Conservation (phyloP, 2,329 filamentous ascomycete genomes). For the Orbilia javanica region DNA sequence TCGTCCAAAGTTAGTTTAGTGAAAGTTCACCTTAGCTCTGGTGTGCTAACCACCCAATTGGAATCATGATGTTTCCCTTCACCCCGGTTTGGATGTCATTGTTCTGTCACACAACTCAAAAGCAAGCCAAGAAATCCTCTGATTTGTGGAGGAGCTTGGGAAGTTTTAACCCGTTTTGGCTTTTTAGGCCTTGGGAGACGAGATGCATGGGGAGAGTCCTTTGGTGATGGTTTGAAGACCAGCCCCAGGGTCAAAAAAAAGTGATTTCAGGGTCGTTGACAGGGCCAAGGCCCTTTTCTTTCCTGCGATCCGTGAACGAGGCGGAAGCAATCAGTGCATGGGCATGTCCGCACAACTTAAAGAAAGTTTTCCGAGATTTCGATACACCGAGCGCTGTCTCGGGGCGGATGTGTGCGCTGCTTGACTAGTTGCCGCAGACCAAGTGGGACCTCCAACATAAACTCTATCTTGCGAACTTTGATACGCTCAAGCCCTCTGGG, state of each 20-base stretch:
- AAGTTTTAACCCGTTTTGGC: constrained; percentile 39
- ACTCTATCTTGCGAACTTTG: constrained; percentile 23
- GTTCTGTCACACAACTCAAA: constrained; percentile 44
- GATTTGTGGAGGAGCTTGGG: constrained; percentile 4
- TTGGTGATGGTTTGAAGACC: constrained; percentile 2
- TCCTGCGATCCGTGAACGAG: constrained; percentile 1
- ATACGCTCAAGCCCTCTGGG: constrained; percentile 18
- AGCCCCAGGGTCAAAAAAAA: background rate
- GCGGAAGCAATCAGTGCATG: constrained; percentile 10
- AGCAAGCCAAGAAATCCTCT: constrained; percentile 12
- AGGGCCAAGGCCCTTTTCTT: constrained; percentile 9
- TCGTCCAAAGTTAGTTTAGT: constrained; percentile 23
- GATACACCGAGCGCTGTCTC: constrained; percentile 11
- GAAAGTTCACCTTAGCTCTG: background rate
- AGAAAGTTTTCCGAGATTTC: constrained; percentile 26
- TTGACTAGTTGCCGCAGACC: constrained; percentile 18
- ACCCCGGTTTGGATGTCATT: constrained; percentile 38
- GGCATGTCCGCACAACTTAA: background rate
- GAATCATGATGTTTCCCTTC: background rate
- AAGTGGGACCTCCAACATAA: constrained; percentile 4
- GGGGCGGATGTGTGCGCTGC: constrained; percentile 32
- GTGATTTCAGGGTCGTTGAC: constrained; percentile 36
- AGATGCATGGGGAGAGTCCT: background rate
- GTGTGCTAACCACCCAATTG: constrained; percentile 8
- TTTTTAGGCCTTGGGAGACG: background rate